These are phyloP conservation scores for Phialocephala subalpina DNA, from an alignment of 2,329 filamentous ascomycete species.

Conservation along the genomic window DNA sequence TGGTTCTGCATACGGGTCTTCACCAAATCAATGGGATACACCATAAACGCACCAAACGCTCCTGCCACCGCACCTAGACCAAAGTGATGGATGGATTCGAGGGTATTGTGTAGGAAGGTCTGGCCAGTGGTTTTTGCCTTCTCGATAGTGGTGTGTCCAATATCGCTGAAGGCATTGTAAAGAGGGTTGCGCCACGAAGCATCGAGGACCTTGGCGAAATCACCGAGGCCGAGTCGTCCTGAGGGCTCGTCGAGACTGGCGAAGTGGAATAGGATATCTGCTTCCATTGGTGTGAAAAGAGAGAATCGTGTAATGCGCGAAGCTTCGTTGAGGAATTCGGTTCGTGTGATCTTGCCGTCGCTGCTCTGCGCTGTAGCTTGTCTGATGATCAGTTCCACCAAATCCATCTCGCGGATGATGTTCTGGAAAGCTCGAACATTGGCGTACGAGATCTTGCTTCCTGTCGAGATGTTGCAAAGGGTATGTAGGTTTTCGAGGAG, in stretches of 20 bases:
- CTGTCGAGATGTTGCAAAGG: slow-evolving; percentile 91
- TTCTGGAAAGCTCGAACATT: slow-evolving; percentile 99
- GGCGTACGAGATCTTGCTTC: slow-evolving; percentile 95
- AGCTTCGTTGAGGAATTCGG: slow-evolving; percentile 95
- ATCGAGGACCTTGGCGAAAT: slow-evolving; percentile 96
- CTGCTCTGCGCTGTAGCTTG: slow-evolving; percentile 83
- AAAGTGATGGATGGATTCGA: slow-evolving; percentile 91
- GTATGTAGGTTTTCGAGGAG: slow-evolving; percentile 89
- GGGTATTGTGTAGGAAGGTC: slow-evolving; percentile 66
- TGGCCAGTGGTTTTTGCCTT: slow-evolving; percentile 63
- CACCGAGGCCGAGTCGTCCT: slow-evolving; percentile 79
- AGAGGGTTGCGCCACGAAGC: slow-evolving; percentile 80
- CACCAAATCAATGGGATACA: slow-evolving; percentile 97
- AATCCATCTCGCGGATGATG: slow-evolving; percentile 96
- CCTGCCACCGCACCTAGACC: slow-evolving; percentile 87
- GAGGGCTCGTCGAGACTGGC: slow-evolving; percentile 91
- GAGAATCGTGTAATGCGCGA: slow-evolving; percentile 92
- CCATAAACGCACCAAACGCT: slow-evolving; percentile 98
- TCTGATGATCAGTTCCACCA: slow-evolving; percentile 91
- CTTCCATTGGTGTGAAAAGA: slow-evolving; percentile 97
- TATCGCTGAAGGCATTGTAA: slow-evolving; percentile 47
- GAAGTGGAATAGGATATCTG: slow-evolving; percentile 98
- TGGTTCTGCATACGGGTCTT: slow-evolving; percentile 99
- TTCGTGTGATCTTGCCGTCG: slow-evolving; percentile 92
- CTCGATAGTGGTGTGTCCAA: slow-evolving; percentile 46